Percentiles rank a stretch among this genome's conserved stretches.
These are phyloP conservation scores for Salix arbutifolia DNA, from an alignment of 345 rosid species.

Conservation along the genomic window DNA sequence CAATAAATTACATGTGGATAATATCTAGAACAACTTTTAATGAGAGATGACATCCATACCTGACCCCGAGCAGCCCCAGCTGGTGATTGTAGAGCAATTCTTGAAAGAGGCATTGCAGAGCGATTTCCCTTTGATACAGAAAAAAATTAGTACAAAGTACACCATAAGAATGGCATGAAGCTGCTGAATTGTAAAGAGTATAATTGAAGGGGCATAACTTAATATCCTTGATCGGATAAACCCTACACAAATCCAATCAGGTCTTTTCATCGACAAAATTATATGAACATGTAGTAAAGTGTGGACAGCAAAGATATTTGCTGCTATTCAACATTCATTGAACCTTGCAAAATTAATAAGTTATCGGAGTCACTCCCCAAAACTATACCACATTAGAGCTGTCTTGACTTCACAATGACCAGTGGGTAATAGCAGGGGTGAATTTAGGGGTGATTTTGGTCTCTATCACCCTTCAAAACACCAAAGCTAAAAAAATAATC, in stretches of 20 bases:
- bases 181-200: background rate
- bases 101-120: slow-evolving; percentile 68
- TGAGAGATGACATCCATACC: slow-evolving; percentile 35
- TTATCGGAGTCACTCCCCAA: background rate
- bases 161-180: background rate
- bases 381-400: background rate
- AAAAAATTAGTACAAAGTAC: slow-evolving; percentile 3
- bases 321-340: background rate
- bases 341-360: background rate
- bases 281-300: background rate
- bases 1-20: background rate
- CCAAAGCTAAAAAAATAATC: no score
- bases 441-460: no score
- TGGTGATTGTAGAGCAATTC: slow-evolving; percentile 62
- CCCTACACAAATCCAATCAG: background rate
- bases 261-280: background rate
- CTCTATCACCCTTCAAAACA: no score
- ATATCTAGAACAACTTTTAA: background rate
- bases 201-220: background rate
- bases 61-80: slow-evolving; percentile 83
- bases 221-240: background rate
- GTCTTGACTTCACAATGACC: background rate
- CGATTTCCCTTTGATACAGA: slow-evolving; percentile 49
- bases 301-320: background rate
- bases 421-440: background rate